Conservation (phyloP, 2,329 filamentous ascomycete species). For the Paracoccidioides lutzii region DNA sequence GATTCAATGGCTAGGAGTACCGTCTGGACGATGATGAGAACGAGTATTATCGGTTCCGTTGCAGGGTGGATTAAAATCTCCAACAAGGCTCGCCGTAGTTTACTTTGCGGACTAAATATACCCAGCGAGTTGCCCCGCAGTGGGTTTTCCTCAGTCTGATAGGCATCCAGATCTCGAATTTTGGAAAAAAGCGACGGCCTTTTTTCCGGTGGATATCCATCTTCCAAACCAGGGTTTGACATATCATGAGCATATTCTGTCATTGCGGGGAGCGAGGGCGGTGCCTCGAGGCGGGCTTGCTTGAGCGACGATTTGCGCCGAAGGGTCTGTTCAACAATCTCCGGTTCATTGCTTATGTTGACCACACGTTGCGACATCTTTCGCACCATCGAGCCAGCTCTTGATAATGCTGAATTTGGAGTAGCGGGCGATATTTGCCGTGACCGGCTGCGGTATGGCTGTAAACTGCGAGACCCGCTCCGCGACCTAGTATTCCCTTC, state of each 20-base stretch:
- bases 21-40: constrained; percentile 79
- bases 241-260: constrained; percentile 34
- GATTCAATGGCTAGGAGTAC: constrained; percentile 79
- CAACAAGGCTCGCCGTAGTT: constrained; percentile 60
- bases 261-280: constrained; percentile 38
- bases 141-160: constrained; percentile 51
- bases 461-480: constrained; percentile 40
- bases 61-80: constrained; percentile 74
- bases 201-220: constrained; percentile 26
- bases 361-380: constrained; percentile 95
- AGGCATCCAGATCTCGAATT: constrained; percentile 15
- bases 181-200: constrained; percentile 19
- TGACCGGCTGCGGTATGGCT: constrained; percentile 15
- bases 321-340: constrained; percentile 61
- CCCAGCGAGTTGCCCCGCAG: constrained; percentile 76
- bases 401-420: constrained; percentile 48
- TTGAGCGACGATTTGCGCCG: constrained; percentile 44
- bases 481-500: constrained; percentile 40
- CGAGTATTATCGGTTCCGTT: constrained; percentile 72
- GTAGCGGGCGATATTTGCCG: constrained; percentile 49
- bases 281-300: constrained; percentile 39
- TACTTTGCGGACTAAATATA: constrained; percentile 68
- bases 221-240: constrained; percentile 21
- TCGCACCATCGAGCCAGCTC: constrained; percentile 63
- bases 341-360: constrained; percentile 87